phyloP scores from a whole-genome alignment of 345 rosid species.

The Clausena lansium region DNA sequence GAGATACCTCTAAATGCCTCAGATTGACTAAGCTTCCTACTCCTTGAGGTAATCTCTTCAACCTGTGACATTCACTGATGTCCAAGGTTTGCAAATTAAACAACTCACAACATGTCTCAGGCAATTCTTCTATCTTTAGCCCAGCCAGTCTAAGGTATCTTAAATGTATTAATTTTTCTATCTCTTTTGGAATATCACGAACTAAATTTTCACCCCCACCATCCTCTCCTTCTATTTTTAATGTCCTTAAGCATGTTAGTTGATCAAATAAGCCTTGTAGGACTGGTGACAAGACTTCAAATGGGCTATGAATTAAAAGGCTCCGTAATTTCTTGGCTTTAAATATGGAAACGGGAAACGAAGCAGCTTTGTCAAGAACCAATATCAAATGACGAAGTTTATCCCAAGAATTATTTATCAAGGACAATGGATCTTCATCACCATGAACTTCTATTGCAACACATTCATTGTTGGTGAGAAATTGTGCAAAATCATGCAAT shows the following conservation, averaged over 20 bases:
- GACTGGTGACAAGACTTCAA: no score
- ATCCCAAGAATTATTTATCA: neutral
- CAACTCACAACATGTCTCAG: slow-evolving; percentile 10
- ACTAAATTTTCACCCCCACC: no score
- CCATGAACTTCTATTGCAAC: neutral
- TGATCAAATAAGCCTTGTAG: neutral
- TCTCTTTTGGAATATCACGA: neutral
- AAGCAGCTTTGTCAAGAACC: neutral
- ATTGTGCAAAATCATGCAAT: neutral
- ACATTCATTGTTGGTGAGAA: neutral
- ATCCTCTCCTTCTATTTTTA: neutral
- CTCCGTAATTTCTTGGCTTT: neutral
- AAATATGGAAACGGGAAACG: neutral
- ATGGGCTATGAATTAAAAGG: neutral
- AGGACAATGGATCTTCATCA: neutral
- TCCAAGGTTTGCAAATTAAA: slow-evolving; percentile 13
- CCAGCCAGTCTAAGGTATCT: neutral
- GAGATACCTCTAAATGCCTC: slow-evolving; percentile 4
- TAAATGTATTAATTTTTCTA: neutral
- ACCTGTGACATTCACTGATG: fast-evolving
- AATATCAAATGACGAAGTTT: neutral
- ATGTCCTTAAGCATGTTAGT: slow-evolving; percentile 1
- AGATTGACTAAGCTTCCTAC: slow-evolving; percentile 6
- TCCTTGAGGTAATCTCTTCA: slow-evolving; percentile 1
- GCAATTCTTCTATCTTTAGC: neutral